These are phyloP conservation scores for Solanum tarapatanum DNA, from an alignment of 257 asterid genomes.

Conservation along the genomic window DNA sequence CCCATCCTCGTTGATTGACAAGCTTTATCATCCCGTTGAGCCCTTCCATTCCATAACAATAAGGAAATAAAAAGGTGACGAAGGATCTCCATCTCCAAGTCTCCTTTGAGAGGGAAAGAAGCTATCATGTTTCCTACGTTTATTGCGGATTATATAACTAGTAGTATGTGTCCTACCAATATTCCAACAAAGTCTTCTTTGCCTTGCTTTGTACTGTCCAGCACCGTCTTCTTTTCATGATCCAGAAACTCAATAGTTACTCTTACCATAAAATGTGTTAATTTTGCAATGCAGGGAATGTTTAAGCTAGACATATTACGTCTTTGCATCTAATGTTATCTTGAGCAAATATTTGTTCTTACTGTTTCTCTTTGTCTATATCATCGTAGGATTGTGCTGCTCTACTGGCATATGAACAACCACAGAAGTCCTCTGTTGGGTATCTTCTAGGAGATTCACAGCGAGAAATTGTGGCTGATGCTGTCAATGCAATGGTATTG, in stretches of 20 bases:
- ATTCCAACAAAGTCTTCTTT: neutral
- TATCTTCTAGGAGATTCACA: slow-evolving; percentile 74
- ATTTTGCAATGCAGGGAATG: neutral
- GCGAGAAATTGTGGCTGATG: slow-evolving; percentile 88
- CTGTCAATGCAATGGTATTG: slow-evolving; percentile 61
- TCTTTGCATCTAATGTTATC: neutral
- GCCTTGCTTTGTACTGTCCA: neutral
- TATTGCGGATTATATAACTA: neutral
- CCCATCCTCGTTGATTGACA: neutral
- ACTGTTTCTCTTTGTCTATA: neutral
- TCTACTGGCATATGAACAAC: slow-evolving; percentile 73
- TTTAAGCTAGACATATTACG: neutral
- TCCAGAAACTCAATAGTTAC: neutral
- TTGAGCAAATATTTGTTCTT: neutral
- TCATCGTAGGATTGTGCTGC: slow-evolving; percentile 76
- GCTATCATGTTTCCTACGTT: neutral
- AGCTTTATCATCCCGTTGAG: neutral
- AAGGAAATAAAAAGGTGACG: neutral
- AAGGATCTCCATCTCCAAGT: neutral
- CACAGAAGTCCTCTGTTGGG: slow-evolving; percentile 62
- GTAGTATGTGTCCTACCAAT: neutral
- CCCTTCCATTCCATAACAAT: neutral
- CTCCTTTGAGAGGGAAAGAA: neutral
- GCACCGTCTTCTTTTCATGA: neutral
- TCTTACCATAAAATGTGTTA: neutral